Evolutionary conservation across 2,329 filamentous ascomycete species (phyloP).

Genomic region (Chaetomiaceae sp.): DNA sequence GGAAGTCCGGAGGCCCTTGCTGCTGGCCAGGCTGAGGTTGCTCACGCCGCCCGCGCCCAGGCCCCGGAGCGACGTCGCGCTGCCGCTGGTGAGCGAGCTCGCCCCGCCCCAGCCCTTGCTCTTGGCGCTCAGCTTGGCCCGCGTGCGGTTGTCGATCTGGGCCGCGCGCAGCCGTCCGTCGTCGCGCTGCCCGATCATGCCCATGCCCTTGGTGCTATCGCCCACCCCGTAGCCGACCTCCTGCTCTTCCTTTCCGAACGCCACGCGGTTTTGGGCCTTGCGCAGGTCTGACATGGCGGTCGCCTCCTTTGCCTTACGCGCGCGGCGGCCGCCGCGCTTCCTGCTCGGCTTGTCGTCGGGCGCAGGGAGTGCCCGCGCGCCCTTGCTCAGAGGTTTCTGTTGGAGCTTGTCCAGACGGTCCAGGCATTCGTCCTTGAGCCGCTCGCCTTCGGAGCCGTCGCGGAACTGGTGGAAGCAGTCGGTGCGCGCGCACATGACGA

Average conservation of each 20-base stretch:
- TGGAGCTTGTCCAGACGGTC: slow-evolving; percentile 88
- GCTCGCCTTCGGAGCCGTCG: slow-evolving; percentile 77
- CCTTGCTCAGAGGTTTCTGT: slow-evolving; percentile 85
- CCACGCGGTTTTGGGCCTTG: slow-evolving; percentile 94
- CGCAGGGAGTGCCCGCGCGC: slow-evolving; percentile 76
- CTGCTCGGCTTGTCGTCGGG: slow-evolving; percentile 93
- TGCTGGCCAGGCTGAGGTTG: slow-evolving; percentile 66
- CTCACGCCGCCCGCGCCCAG: slow-evolving; percentile 61
- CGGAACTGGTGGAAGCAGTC: slow-evolving; percentile 78
- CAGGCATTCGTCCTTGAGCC: slow-evolving; percentile 75
- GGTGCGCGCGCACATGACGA: slow-evolving; percentile 86
- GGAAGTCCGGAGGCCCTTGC: slow-evolving; percentile 72
- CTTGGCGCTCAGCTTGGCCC: slow-evolving; percentile 89
- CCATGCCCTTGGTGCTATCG: slow-evolving; percentile 79
- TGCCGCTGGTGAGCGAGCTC: slow-evolving; percentile 54
- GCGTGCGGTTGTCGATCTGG: slow-evolving; percentile 88
- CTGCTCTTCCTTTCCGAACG: slow-evolving; percentile 90
- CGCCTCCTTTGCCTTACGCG: slow-evolving; percentile 92
- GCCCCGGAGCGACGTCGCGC: slow-evolving; percentile 75
- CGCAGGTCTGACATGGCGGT: slow-evolving; percentile 94
- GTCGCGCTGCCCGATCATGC: slow-evolving; percentile 88
- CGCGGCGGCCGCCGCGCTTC: slow-evolving; percentile 85
- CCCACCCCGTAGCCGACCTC: slow-evolving; percentile 88
- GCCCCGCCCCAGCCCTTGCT: slow-evolving; percentile 86
- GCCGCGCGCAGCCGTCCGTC: slow-evolving; percentile 83